These are phyloP conservation scores for Rhodotorula graminis DNA, from an alignment of 768 basidiomycete genomes.

Conservation along the genomic window DNA sequence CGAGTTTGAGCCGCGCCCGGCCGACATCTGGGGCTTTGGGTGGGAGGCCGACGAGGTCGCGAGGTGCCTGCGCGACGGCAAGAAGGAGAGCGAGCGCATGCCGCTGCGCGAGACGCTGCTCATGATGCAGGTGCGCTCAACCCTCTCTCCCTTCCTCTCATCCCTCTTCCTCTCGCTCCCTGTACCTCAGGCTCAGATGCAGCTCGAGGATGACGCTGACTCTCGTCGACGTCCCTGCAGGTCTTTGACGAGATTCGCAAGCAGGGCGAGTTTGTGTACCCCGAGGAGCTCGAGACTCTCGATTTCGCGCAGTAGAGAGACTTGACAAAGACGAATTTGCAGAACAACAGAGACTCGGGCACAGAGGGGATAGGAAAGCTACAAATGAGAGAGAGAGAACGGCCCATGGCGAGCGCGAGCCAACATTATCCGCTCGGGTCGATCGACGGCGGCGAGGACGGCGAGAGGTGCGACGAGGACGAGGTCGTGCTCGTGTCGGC, in stretches of 20 bases:
- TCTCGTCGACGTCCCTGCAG: not conserved
- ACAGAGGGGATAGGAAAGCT: not conserved
- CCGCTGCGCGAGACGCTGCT: constrained; percentile 35
- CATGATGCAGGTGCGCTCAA: constrained; percentile 34
- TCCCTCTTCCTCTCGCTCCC: too few relatives aligned
- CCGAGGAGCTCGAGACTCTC: constrained; percentile 29
- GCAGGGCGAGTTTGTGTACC: constrained; percentile 30
- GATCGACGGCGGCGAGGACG: too few relatives aligned
- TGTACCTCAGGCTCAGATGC: too few relatives aligned
- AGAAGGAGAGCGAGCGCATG: constrained; percentile 35
- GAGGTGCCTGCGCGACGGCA: constrained; percentile 37
- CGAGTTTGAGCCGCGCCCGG: constrained; percentile 21
- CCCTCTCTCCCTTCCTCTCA: too few relatives aligned
- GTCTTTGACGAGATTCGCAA: constrained; percentile 35
- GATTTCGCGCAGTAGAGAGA: not conserved
- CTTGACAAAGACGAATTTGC: not conserved
- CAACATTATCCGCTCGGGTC: too few relatives aligned
- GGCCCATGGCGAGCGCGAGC: too few relatives aligned
- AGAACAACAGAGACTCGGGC: not conserved
- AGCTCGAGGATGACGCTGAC: not conserved
- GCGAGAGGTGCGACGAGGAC: too few relatives aligned
- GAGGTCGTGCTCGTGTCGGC: too few relatives aligned
- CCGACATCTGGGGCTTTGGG: constrained; percentile 31
- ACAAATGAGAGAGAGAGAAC: not conserved
- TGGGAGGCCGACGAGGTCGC: constrained; percentile 43